A percentile compares a stretch with the other conserved stretches of the same genome.
phyloP scores from a whole-genome alignment of 2,329 filamentous ascomycete genomes.

The Talaromyces albobiverticillius region DNA sequence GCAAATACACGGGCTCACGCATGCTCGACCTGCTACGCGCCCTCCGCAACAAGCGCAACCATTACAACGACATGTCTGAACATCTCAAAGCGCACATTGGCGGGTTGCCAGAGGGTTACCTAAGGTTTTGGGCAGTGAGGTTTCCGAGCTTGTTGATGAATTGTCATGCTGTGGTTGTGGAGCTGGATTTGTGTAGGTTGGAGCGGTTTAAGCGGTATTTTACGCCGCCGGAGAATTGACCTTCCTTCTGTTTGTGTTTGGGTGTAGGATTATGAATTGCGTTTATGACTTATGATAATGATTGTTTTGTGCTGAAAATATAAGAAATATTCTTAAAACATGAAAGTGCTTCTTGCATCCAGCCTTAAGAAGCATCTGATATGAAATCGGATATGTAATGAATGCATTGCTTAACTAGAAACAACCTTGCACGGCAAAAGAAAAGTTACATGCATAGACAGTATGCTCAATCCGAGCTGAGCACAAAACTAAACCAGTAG shows the following conservation, averaged over 20 bases:
- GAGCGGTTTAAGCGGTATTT: conserved; percentile 46
- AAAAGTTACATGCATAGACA: no score
- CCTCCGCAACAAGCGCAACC: conserved; percentile 92
- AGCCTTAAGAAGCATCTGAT: no score
- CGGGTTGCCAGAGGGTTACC: conserved; percentile 72
- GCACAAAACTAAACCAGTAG: no score
- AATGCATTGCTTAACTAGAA: no score
- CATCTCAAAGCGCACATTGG: conserved; percentile 72
- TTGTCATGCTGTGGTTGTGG: conserved; percentile 72
- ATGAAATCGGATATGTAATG: no score
- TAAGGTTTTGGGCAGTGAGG: conserved; percentile 75
- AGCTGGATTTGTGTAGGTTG: conserved; percentile 54
- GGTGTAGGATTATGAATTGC: no score
- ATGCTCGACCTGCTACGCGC: conserved; percentile 86
- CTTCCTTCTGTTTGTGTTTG: neutral
- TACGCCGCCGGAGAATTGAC: conserved; percentile 33
- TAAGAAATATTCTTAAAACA: no score
- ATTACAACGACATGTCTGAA: conserved; percentile 94
- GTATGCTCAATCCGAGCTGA: neutral
- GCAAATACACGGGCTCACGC: conserved; percentile 83
- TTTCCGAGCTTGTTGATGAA: conserved; percentile 77
- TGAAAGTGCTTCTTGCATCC: no score
- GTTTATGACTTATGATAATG: no score
- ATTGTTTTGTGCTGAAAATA: no score
- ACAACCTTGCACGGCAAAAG: no score